Evolutionary conservation across 164 flowering plant species (phyloP), one percentile per base, ranked within the genome.

Genomic region (Piper longum): DNA sequence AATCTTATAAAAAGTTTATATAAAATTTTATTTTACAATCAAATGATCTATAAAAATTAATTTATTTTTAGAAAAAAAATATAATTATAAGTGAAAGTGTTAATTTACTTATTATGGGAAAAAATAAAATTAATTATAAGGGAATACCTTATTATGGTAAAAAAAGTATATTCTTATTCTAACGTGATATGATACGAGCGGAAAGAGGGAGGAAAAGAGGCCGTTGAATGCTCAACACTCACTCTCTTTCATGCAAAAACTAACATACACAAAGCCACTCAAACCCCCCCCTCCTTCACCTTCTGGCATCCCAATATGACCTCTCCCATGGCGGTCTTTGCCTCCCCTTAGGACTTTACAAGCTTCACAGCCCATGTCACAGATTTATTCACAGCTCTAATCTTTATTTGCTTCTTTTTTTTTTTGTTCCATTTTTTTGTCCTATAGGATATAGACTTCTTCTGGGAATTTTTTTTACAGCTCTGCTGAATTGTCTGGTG

Each of bases 271-370:
- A 75, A 70, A 81, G 70, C 36, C 82, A 79, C 60, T 71, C 65
- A 72, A 56, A 56, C 71, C 61, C 41, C 68, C 66, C 63, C 57
- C 72, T 58, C 62, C 69, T 72, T 73, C 75, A 74, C 76, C 80
- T 70, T 75, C 75, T 73, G 65, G 73, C 74, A 67, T 41, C 77
- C 75, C 3, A 39, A 79, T 79, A 74, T 83, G 80, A 70, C 69
- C 83, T 83, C 83, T 80, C 76, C 66, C 64, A 69, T 65, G 79
- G 75, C 52, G 1, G 72, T 77, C 73, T 73, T 70, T 42, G 70
- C 62, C 72, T 77, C 14, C 14, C 61, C 70, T 74, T 82, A 76
- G 71, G 77, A 78, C 79, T 83, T 72, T 82, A 72, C 80, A 79
- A 68, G 69, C 71, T 78, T 73, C 12, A 62, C 74, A 75, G 71